Percentiles rank a stretch among this genome's conserved stretches.
Conservation (phyloP, 2,329 filamentous ascomycete genomes). For the Fusarium sp. region DNA sequence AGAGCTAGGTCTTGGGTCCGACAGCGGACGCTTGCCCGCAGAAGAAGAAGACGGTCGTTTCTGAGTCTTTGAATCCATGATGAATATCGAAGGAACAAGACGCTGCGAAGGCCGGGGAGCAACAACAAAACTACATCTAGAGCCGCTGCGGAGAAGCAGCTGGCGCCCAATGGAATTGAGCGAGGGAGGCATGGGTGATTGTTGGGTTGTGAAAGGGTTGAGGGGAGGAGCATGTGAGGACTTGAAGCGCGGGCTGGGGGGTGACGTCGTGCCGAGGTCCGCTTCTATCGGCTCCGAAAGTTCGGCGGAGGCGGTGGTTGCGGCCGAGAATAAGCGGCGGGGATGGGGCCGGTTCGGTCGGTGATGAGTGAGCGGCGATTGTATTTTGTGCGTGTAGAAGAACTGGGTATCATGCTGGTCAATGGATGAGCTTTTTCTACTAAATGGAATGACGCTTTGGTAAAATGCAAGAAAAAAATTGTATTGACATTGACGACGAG, state of each 20-base stretch:
- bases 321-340: neutral
- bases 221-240: constrained; percentile 28
- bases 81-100: neutral
- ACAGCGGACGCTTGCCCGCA: constrained; percentile 41
- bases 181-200: constrained; percentile 28
- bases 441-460: too few species aligned
- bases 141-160: constrained; percentile 8
- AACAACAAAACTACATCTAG: constrained; percentile 12
- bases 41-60: constrained; percentile 26
- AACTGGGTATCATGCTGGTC: neutral
- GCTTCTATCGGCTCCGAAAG: constrained; percentile 33
- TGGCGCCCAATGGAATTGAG: constrained; percentile 25
- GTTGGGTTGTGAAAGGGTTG: neutral
- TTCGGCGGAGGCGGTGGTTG: constrained; percentile 7
- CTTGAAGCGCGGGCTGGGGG: constrained; percentile 17
- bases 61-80: constrained; percentile 28
- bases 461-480: too few species aligned
- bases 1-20: constrained; percentile 72
- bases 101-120: neutral
- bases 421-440: neutral
- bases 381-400: neutral
- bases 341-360: neutral
- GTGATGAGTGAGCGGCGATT: neutral
- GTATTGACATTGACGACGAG: neutral
- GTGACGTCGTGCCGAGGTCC: constrained; percentile 43